Conservation (phyloP, 208 protist genomes). For the Wallacemonas sp. region DNA sequence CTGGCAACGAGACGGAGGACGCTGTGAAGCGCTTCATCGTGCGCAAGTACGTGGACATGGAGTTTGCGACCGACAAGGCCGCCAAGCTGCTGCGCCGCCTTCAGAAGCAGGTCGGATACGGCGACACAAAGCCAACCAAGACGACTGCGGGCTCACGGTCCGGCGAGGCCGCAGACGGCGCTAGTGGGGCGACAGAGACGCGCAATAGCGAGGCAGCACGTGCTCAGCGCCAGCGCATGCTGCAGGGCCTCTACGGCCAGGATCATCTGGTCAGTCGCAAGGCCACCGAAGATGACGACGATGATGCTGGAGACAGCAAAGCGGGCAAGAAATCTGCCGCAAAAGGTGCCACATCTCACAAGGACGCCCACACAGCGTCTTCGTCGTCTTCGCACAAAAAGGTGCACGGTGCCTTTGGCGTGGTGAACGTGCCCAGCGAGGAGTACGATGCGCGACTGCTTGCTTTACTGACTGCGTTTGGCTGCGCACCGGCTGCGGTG, state of each 20-base stretch:
- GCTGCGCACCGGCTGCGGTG: slow-evolving; percentile 1
- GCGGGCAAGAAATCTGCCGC: too few relatives aligned
- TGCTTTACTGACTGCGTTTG: slow-evolving; percentile 52
- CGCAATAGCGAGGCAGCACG: neutral
- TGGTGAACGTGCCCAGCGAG: slow-evolving; percentile 72
- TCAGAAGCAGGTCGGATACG: slow-evolving; percentile 74
- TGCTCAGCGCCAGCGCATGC: slow-evolving; percentile 25
- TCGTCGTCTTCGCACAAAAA: too few relatives aligned
- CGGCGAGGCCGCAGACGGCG: neutral
- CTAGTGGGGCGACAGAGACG: neutral
- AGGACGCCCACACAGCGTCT: too few relatives aligned
- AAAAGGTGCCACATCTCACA: too few relatives aligned
- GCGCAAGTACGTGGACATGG: slow-evolving; percentile 68
- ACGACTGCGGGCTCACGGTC: neutral
- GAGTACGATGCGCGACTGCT: slow-evolving; percentile 53
- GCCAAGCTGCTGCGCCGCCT: slow-evolving; percentile 35
- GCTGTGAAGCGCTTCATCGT: slow-evolving; percentile 57
- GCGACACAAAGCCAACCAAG: slow-evolving; percentile 14
- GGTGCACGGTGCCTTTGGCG: slow-evolving; percentile 72
- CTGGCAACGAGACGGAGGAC: slow-evolving; percentile 32
- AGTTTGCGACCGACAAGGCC: slow-evolving; percentile 58
- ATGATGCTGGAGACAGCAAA: too few relatives aligned
- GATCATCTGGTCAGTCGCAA: slow-evolving; percentile 4
- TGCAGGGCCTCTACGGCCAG: slow-evolving; percentile 52
- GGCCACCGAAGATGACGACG: neutral